These are phyloP conservation scores for Trichophyton simii DNA, from an alignment of 2,329 filamentous ascomycete species.

Conservation along the genomic window DNA sequence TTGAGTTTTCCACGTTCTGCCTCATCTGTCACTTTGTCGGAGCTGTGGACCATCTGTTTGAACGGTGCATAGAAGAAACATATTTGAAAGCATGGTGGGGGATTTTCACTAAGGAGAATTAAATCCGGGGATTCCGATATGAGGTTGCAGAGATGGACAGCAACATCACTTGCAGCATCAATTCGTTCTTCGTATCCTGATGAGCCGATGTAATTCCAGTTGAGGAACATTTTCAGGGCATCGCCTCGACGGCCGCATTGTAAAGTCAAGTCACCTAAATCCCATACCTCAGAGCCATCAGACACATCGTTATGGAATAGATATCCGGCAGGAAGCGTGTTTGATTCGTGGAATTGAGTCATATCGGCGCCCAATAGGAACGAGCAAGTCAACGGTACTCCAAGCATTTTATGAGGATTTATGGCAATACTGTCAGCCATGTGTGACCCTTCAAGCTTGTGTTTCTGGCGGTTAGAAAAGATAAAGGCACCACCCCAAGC, in stretches of 20 bases:
- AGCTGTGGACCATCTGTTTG: slow-evolving; percentile 36
- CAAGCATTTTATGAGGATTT: slow-evolving; percentile 97
- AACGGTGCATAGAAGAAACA: slow-evolving; percentile 76
- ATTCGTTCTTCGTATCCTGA: slow-evolving; percentile 58
- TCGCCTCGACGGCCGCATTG: slow-evolving; percentile 86
- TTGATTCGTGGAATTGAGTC: slow-evolving; percentile 64
- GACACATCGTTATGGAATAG: slow-evolving; percentile 53
- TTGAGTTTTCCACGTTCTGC: slow-evolving; percentile 36
- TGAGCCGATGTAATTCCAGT: slow-evolving; percentile 80
- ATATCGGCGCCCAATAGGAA: slow-evolving; percentile 74
- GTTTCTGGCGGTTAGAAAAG: slow-evolving; percentile 54
- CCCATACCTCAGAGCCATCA: slow-evolving; percentile 53
- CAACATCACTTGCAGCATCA: slow-evolving; percentile 60
- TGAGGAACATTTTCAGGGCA: slow-evolving; percentile 71
- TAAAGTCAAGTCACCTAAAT: slow-evolving; percentile 81
- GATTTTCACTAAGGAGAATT: slow-evolving; percentile 58
- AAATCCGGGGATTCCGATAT: slow-evolving; percentile 50
- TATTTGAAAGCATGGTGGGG: slow-evolving; percentile 80
- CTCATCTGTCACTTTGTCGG: slow-evolving; percentile 22
- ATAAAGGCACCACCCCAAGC: slow-evolving; percentile 79
- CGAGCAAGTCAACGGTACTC: slow-evolving; percentile 77
- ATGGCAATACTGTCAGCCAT: slow-evolving; percentile 72
- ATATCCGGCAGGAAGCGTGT: slow-evolving; percentile 78
- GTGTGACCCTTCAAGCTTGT: slow-evolving; percentile 57
- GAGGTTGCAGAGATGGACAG: slow-evolving; percentile 52